Percentiles rank a stretch among this genome's conserved stretches.
Conservation (phyloP, 129 eudicot species). For the Dittrichia graveolens region DNA sequence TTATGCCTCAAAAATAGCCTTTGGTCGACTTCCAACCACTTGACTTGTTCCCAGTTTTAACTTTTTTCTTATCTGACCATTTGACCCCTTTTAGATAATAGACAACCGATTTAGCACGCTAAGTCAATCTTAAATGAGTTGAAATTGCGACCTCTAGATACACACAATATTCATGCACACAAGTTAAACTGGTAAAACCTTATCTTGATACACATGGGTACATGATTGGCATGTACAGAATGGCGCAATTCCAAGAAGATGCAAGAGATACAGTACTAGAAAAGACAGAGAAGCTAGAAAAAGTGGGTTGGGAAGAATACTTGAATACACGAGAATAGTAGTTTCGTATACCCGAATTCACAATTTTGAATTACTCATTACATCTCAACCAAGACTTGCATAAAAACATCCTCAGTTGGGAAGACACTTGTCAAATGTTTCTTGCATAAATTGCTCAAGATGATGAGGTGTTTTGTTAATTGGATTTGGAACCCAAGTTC, state of each 20-base stretch:
- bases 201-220: background rate
- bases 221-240: slow-evolving; percentile 44
- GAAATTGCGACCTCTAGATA: background rate
- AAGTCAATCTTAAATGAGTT: background rate
- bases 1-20: background rate
- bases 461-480: slow-evolving; percentile 8
- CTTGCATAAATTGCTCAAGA: background rate
- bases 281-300: slow-evolving; percentile 73
- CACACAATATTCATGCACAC: background rate
- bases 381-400: background rate
- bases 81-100: background rate
- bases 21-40: background rate
- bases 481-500: slow-evolving; percentile 5
- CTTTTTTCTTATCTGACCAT: background rate
- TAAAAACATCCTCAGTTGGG: background rate
- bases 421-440: background rate
- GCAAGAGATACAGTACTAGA: slow-evolving; percentile 65
- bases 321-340: slow-evolving; percentile 45
- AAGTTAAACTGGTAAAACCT: background rate
- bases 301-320: slow-evolving; percentile 85
- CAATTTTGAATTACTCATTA: slow-evolving; percentile 25
- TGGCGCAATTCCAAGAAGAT: slow-evolving; percentile 84
- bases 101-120: background rate
- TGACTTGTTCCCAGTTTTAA: background rate
- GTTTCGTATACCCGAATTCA: background rate